Evolutionary conservation across 495 filamentous ascomycete genomes (phyloP).

Genomic region (Glonium stellatum): DNA sequence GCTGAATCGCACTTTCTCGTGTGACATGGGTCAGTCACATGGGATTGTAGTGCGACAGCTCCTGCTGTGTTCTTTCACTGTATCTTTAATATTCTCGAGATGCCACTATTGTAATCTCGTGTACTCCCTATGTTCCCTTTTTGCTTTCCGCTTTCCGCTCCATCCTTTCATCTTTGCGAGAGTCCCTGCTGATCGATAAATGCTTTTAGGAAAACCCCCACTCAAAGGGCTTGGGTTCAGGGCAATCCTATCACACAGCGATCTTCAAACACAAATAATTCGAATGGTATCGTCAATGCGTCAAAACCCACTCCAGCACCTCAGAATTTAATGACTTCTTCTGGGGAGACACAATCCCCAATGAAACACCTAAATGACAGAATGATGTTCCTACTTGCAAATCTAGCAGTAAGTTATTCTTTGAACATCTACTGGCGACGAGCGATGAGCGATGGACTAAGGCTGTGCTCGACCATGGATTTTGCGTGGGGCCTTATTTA

Average conservation of each 20-base stretch:
- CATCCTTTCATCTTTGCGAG: neutral
- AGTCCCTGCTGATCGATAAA: conserved; percentile 10
- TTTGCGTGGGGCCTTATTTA: neutral
- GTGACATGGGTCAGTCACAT: conserved; percentile 28
- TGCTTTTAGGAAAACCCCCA: conserved; percentile 27
- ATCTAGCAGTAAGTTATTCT: conserved; percentile 51
- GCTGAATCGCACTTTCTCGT: conserved; percentile 22
- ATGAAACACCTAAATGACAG: conserved; percentile 63
- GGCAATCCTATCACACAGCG: conserved; percentile 62
- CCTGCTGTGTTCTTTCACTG: neutral
- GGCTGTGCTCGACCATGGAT: neutral
- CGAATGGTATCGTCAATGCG: conserved; percentile 48
- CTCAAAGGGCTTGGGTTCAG: conserved; percentile 57
- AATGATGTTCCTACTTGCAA: conserved; percentile 55
- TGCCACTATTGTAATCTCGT: neutral
- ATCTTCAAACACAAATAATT: conserved; percentile 41
- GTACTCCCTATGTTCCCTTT: neutral
- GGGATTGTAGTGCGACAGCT: conserved; percentile 21
- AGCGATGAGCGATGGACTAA: neutral
- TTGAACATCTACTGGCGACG: neutral
- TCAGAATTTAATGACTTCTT: conserved; percentile 29
- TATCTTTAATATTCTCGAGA: neutral
- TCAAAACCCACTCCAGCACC: conserved; percentile 20
- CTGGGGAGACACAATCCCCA: conserved; percentile 48
- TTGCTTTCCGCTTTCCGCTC: neutral